Evolutionary conservation across 805 yeast genomes (phyloP).

Genomic region (Priceomyces melissophilus): DNA sequence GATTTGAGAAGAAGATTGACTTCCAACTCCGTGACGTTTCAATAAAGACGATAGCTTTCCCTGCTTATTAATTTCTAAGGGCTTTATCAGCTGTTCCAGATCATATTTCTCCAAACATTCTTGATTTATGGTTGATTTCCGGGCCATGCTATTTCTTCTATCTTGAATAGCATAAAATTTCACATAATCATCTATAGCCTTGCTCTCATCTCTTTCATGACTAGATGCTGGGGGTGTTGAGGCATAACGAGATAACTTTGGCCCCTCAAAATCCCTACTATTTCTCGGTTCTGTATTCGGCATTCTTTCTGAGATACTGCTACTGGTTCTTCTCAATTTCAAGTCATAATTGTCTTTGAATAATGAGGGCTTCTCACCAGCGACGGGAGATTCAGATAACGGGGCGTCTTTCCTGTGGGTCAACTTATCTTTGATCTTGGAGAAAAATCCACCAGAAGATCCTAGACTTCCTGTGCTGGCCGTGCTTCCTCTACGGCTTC

Average conservation of each 20-base stretch:
- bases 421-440: constrained; percentile 35
- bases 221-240: constrained; percentile 9
- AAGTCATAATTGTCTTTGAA: constrained; percentile 17
- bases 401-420: constrained; percentile 11
- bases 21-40: constrained; percentile 21
- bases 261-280: neutral
- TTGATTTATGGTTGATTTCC: constrained; percentile 11
- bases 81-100: neutral
- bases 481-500: constrained; percentile 15
- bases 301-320: neutral
- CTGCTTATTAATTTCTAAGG: neutral
- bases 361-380: constrained; percentile 5
- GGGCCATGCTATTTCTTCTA: constrained; percentile 9
- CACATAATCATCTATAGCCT: constrained; percentile 30
- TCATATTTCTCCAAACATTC: constrained; percentile 3
- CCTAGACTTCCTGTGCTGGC: constrained; percentile 15
- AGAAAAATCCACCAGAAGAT: constrained; percentile 26
- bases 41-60: constrained; percentile 20
- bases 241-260: constrained; percentile 8
- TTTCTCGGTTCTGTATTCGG: neutral
- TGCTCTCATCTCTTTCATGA: neutral
- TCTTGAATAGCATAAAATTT: constrained; percentile 22
- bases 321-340: constrained; percentile 1
- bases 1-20: constrained; percentile 8
- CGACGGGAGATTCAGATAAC: constrained; percentile 1